A percentile compares a stretch with the other conserved stretches of the same genome.
phyloP scores from a whole-genome alignment of 768 basidiomycete species.

The Phylloporus sp. region DNA sequence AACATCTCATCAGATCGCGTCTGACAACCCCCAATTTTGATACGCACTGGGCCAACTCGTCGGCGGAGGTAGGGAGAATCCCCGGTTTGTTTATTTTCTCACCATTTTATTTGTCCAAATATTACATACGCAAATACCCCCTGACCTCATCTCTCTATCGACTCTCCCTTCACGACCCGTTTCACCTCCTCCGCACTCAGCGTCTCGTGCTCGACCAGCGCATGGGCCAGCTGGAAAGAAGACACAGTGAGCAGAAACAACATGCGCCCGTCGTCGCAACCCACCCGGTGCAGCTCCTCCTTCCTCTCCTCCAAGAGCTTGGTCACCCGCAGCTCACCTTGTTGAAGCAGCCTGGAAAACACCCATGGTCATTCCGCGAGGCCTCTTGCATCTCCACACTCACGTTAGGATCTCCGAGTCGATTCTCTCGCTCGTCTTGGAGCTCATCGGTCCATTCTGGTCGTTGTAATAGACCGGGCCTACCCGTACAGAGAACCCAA shows the following conservation, averaged over 20 bases:
- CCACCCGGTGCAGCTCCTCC: constrained; percentile 72
- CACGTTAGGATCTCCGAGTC: constrained; percentile 84
- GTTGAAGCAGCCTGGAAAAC: constrained; percentile 57
- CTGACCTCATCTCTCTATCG: constrained; percentile 11
- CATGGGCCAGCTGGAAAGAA: constrained; percentile 75
- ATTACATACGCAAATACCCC: background rate
- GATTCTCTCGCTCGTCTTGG: constrained; percentile 76
- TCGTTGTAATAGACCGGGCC: constrained; percentile 83
- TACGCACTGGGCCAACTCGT: constrained; percentile 24
- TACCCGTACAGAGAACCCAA: constrained; percentile 73
- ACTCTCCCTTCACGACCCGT: constrained; percentile 80
- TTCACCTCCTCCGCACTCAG: constrained; percentile 81
- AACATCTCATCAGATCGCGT: constrained; percentile 1
- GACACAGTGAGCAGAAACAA: background rate
- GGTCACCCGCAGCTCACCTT: constrained; percentile 63
- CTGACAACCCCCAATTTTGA: background rate
- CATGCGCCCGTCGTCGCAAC: constrained; percentile 5
- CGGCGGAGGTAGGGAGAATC: constrained; percentile 55
- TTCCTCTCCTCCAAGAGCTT: constrained; percentile 61
- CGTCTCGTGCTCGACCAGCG: constrained; percentile 94
- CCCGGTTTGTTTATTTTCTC: constrained; percentile 1
- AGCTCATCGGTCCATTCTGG: constrained; percentile 64
- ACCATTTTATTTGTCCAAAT: constrained; percentile 9
- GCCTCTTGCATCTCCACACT: constrained; percentile 27
- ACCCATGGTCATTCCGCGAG: background rate